Evolutionary conservation across 1,139 yeast genomes (phyloP).

Genomic region (Debaryomyces singareniensis): DNA sequence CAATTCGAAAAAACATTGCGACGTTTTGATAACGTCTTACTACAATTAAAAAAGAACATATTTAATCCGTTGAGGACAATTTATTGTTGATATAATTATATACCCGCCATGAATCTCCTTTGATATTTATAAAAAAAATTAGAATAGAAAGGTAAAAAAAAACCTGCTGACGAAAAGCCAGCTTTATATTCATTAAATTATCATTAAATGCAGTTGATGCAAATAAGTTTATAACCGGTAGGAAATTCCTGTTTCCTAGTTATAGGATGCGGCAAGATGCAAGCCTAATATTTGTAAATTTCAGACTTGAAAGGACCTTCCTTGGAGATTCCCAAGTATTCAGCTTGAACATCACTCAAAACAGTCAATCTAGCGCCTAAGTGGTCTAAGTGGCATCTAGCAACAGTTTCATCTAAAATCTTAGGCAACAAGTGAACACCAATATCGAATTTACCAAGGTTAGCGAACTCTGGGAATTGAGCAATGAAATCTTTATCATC

Average conservation of each 20-base stretch:
- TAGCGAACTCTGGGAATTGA: constrained; percentile 83
- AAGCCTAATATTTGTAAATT: constrained; percentile 85
- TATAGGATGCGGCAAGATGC: constrained; percentile 2
- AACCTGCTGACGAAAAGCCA: constrained; percentile 7
- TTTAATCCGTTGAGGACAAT: constrained; percentile 33
- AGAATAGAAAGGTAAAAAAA: constrained; percentile 8
- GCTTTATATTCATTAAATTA: constrained; percentile 5
- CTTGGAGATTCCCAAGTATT: constrained; percentile 86
- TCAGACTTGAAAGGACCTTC: constrained; percentile 99
- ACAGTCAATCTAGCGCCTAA: constrained; percentile 85
- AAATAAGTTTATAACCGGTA: constrained; percentile 15
- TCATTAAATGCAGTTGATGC: constrained; percentile 48
- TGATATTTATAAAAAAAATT: constrained; percentile 10
- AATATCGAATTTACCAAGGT: constrained; percentile 83
- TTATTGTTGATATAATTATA: constrained; percentile 19
- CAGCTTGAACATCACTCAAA: constrained; percentile 80
- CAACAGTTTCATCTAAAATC: constrained; percentile 98
- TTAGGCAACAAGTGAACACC: constrained; percentile 98
- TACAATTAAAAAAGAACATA: background rate
- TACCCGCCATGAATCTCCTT: constrained; percentile 15
- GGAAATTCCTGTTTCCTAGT: constrained; percentile 1
- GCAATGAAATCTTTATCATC: constrained; percentile 75
- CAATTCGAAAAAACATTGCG: too few species aligned
- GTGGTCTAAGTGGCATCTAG: constrained; percentile 94
- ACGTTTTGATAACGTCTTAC: too few species aligned